Evolutionary conservation across 1,284 basidiomycete species (phyloP).

Genomic region (Spongiforma sp.): DNA sequence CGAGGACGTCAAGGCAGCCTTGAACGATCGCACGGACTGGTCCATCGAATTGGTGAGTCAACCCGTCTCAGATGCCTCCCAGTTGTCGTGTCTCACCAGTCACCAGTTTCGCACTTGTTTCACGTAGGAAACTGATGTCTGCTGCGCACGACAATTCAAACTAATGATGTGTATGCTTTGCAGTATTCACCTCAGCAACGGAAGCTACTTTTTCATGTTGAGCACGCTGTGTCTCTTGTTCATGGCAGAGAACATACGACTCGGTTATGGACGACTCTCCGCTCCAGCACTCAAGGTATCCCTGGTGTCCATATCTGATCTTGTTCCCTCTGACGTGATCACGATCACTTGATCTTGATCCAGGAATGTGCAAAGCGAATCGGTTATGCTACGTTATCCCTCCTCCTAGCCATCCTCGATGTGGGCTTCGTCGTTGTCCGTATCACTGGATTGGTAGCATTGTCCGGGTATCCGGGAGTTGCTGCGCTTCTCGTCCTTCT

Average conservation of each 20-base stretch:
- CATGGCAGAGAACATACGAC: too few relatives aligned
- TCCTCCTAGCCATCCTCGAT: conserved; percentile 27
- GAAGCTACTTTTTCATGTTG: conserved; percentile 14
- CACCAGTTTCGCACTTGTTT: conserved; percentile 28
- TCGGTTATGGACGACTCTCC: conserved; percentile 29
- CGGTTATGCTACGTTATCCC: conserved; percentile 21
- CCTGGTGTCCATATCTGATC: neutral
- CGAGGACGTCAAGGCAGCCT: conserved; percentile 21
- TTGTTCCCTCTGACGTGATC: neutral
- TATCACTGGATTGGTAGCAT: conserved; percentile 3
- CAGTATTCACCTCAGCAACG: conserved; percentile 30
- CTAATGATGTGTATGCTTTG: conserved; percentile 7
- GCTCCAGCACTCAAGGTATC: conserved; percentile 27
- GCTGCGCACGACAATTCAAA: neutral
- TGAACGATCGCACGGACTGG: conserved; percentile 25
- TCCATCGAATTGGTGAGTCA: conserved; percentile 30
- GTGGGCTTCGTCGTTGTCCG: conserved; percentile 15
- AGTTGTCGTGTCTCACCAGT: neutral
- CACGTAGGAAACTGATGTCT: conserved; percentile 16
- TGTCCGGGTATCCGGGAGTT: conserved; percentile 8
- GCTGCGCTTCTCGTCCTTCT: conserved; percentile 21
- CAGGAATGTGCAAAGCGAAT: conserved; percentile 19
- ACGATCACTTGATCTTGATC: too few relatives aligned
- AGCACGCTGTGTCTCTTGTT: conserved; percentile 21
- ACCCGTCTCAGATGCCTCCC: neutral